Conservation (phyloP, 2,329 filamentous ascomycete species). For the Trichoderma sp. region DNA sequence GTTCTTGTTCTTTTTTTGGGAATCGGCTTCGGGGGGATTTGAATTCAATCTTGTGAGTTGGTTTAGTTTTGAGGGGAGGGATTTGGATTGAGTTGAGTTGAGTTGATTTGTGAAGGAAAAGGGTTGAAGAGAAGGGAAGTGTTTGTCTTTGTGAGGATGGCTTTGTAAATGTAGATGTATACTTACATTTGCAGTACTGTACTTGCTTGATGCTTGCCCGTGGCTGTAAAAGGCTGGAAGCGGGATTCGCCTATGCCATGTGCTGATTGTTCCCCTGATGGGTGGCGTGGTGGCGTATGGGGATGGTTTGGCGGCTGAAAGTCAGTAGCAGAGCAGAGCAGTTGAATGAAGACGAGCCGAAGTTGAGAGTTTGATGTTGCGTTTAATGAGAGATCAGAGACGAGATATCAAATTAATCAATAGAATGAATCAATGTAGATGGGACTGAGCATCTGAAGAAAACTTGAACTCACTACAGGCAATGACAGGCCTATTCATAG, state of each 20-base stretch:
- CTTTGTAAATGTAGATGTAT: background rate
- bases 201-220: background rate
- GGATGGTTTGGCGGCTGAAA: background rate
- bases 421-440: background rate
- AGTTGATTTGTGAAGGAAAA: background rate
- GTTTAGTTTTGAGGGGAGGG: background rate
- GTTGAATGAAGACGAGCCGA: too few species aligned
- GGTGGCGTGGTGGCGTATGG: conserved; percentile 16
- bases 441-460: background rate
- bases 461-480: background rate
- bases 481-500: background rate
- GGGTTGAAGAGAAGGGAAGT: background rate
- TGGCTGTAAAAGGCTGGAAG: background rate
- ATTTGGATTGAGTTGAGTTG: background rate
- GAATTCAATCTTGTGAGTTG: background rate
- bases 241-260: conserved; percentile 8
- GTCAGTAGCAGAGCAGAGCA: background rate
- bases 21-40: background rate
- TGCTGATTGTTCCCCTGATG: conserved; percentile 12
- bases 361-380: background rate
- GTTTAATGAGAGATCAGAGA: background rate
- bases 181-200: background rate
- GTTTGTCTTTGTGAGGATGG: background rate
- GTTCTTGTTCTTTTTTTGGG: background rate
- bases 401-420: background rate